Percentiles rank a stretch among this genome's conserved stretches.
phyloP scores from a whole-genome alignment of 129 eudicot species.

The Gnaphalium uliginosum region DNA sequence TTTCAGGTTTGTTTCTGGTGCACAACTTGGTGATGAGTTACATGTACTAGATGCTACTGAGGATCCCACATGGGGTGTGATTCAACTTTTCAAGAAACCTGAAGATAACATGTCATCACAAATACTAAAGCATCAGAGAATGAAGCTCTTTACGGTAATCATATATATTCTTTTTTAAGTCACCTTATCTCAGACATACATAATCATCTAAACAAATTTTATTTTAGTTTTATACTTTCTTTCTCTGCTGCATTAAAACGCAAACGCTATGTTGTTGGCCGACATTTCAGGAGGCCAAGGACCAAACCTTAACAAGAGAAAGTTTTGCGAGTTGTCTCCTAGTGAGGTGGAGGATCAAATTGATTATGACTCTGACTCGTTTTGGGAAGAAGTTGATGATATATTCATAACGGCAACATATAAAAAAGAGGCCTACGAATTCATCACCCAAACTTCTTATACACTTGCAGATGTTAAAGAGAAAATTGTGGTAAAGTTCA shows the following conservation, averaged over 20 bases:
- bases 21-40: not conserved
- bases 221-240: too few species aligned
- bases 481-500: not conserved
- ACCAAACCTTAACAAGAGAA: not conserved
- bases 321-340: not conserved
- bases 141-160: not conserved
- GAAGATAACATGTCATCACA: not conserved
- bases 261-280: not conserved
- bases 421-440: not conserved
- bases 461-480: not conserved
- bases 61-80: not conserved
- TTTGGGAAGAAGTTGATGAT: not conserved
- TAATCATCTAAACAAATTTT: not conserved
- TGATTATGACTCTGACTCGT: not conserved
- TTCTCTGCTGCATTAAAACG: too few species aligned
- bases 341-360: not conserved
- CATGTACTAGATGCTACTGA: not conserved
- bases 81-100: not conserved
- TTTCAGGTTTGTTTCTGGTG: conserved; percentile 5
- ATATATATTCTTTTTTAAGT: not conserved
- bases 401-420: not conserved
- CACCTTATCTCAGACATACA: not conserved
- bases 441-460: not conserved
- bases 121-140: not conserved
- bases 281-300: not conserved